Evolutionary conservation across 1,139 yeast species (phyloP).

Genomic region (Saccharomyces pastorianus): DNA sequence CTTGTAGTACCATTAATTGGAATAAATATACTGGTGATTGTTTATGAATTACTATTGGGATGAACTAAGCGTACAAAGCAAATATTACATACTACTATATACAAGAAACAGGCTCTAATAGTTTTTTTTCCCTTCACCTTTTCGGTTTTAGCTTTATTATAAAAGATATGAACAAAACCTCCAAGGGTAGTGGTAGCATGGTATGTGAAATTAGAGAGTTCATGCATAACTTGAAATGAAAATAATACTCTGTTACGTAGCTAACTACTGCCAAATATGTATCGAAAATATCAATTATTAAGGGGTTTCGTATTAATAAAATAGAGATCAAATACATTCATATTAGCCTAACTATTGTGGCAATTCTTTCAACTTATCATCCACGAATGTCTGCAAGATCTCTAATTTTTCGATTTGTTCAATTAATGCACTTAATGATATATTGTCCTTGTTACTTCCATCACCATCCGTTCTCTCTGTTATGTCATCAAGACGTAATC

Average conservation of each 20-base stretch:
- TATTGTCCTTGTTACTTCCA: background rate
- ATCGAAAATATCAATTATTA: background rate
- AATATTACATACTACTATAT: slow-evolving; percentile 2
- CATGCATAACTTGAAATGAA: background rate
- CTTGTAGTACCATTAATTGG: slow-evolving; percentile 55
- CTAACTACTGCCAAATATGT: background rate
- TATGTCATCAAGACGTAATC: slow-evolving; percentile 10
- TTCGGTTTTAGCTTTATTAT: background rate
- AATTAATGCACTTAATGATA: background rate
- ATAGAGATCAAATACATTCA: background rate
- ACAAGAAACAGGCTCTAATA: background rate
- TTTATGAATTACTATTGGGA: slow-evolving; percentile 70
- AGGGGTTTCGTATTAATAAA: background rate
- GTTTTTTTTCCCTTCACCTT: background rate
- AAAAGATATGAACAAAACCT: background rate
- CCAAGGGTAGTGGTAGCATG: background rate
- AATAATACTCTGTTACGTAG: background rate
- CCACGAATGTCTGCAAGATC: background rate
- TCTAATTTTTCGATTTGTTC: background rate
- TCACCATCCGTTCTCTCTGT: slow-evolving; percentile 5
- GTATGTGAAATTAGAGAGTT: background rate
- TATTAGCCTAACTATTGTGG: background rate
- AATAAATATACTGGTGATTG: slow-evolving; percentile 55
- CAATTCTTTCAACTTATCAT: slow-evolving; percentile 1
- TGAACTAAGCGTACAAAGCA: slow-evolving; percentile 23